Percentiles rank a stretch among this genome's conserved stretches.
Conservation (phyloP, 768 basidiomycete genomes). For the Kwoniella bestiolae region DNA sequence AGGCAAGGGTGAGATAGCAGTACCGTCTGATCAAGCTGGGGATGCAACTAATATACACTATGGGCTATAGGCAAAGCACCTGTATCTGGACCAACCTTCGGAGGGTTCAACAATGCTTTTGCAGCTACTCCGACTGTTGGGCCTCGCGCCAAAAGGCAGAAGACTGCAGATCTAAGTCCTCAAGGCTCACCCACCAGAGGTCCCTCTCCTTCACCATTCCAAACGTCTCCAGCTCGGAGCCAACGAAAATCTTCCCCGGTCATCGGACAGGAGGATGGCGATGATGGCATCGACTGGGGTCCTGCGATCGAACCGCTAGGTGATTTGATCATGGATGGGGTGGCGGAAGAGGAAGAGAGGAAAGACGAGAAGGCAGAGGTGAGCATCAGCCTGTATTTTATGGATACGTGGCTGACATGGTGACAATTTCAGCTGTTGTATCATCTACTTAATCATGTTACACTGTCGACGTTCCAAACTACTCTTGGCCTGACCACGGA, state of each 20-base stretch:
- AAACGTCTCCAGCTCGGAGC: neutral
- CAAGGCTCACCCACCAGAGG: slow-evolving; percentile 8
- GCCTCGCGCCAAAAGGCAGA: slow-evolving; percentile 33
- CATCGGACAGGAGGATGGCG: slow-evolving; percentile 6
- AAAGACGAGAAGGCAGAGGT: slow-evolving; percentile 30
- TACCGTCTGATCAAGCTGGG: neutral
- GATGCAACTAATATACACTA: too few species aligned
- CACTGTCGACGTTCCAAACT: slow-evolving; percentile 23
- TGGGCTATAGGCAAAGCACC: slow-evolving; percentile 13
- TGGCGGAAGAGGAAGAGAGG: slow-evolving; percentile 4
- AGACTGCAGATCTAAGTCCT: slow-evolving; percentile 30
- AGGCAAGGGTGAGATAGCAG: slow-evolving; percentile 31
- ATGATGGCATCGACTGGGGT: slow-evolving; percentile 19
- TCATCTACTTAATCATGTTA: slow-evolving; percentile 40
- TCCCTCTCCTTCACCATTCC: slow-evolving; percentile 15
- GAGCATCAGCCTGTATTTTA: slow-evolving; percentile 6
- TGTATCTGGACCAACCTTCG: slow-evolving; percentile 31
- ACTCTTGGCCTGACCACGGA: slow-evolving; percentile 8
- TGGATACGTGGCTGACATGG: neutral
- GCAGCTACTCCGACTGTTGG: slow-evolving; percentile 20
- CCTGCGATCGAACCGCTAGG: slow-evolving; percentile 1
- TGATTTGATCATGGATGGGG: slow-evolving; percentile 6
- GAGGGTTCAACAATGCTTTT: slow-evolving; percentile 43
- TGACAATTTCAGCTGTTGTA: slow-evolving; percentile 31
- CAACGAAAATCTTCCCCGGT: slow-evolving; percentile 12